These are phyloP conservation scores for Claviceps sp. DNA, from an alignment of 2,329 filamentous ascomycete species.

Conservation along the genomic window DNA sequence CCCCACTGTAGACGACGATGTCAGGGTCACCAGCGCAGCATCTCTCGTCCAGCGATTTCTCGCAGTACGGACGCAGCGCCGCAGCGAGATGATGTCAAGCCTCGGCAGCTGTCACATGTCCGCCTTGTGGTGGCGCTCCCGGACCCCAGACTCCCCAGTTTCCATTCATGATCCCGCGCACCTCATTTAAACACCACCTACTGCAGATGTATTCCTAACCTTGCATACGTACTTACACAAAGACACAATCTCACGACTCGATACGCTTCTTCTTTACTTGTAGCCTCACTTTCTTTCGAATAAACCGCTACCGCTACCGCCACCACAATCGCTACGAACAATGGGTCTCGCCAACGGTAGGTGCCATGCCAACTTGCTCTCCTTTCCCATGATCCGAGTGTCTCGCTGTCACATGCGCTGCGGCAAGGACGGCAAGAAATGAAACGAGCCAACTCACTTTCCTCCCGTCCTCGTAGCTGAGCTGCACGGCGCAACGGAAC, in stretches of 20 bases:
- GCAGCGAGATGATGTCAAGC: constrained; percentile 4
- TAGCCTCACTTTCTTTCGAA: no score
- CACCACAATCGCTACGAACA: constrained; percentile 11
- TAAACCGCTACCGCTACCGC: no score
- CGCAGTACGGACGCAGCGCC: no score
- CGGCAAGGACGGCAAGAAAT: background rate
- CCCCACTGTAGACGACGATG: background rate
- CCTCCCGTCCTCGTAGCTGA: no score
- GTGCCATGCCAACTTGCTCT: background rate
- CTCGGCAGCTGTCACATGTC: constrained; percentile 6
- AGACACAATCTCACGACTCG: no score
- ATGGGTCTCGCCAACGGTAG: constrained; percentile 65
- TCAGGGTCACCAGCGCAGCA: no score
- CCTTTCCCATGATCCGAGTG: background rate
- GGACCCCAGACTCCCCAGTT: background rate
- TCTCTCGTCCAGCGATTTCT: no score
- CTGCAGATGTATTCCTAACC: no score
- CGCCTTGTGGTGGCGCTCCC: background rate
- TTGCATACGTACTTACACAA: no score
- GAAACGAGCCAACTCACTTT: background rate
- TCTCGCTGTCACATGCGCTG: background rate
- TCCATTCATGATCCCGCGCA: background rate
- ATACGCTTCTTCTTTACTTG: no score
- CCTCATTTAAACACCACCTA: no score
- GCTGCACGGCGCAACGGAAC: no score